Evolutionary conservation across 441 rosid species (phyloP).

Genomic region (Aleurites moluccanus): DNA sequence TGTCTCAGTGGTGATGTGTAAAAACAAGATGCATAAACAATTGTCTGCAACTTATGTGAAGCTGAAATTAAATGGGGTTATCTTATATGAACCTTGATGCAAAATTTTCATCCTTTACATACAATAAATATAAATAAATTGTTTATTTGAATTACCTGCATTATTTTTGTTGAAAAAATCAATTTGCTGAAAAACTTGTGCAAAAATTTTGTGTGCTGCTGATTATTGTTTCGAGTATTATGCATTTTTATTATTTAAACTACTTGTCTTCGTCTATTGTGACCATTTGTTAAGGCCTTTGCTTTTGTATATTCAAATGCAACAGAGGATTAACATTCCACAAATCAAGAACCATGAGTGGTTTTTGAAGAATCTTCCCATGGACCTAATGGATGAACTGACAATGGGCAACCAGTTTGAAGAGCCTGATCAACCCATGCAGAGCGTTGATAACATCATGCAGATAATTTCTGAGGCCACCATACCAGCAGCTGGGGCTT

Average conservation of each 20-base stretch:
- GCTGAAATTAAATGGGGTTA: neutral
- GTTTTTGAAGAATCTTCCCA: conserved; percentile 88
- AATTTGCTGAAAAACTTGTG: neutral
- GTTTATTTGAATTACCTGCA: neutral
- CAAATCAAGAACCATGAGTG: conserved; percentile 86
- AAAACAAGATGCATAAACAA: neutral
- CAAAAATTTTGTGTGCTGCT: neutral
- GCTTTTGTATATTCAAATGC: conserved; percentile 16
- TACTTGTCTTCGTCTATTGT: neutral
- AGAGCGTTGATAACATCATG: conserved; percentile 88
- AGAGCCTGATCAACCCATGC: conserved; percentile 86
- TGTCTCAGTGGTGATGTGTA: neutral
- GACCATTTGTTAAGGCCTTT: neutral
- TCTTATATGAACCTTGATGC: neutral
- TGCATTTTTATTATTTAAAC: neutral
- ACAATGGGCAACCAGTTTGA: conserved; percentile 60
- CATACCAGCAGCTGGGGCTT: conserved; percentile 73
- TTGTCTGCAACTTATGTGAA: neutral
- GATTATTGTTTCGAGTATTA: neutral
- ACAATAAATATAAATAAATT: neutral
- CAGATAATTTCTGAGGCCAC: conserved; percentile 94
- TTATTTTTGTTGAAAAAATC: neutral
- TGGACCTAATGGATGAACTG: conserved; percentile 78
- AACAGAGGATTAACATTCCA: conserved; percentile 81
- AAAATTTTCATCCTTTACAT: neutral